Evolutionary conservation across 2,329 filamentous ascomycete genomes (phyloP), one percentile per base, ranked within the genome.

Genomic region (Pezizomycotina sp.): DNA sequence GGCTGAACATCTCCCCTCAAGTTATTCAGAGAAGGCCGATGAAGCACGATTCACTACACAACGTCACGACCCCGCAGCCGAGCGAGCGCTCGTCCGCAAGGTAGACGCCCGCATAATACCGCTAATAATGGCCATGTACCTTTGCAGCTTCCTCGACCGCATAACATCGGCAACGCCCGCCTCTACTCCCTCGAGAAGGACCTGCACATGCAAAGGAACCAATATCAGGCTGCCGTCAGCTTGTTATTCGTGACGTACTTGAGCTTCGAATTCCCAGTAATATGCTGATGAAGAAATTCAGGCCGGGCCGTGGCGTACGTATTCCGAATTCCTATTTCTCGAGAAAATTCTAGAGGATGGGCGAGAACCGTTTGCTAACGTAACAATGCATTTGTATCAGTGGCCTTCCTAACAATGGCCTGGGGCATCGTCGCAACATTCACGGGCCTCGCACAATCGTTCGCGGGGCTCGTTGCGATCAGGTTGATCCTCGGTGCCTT

Each of bases 111-210:
- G 67, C 50, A 62, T 80, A 15, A 64, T 80, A 8, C 75, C 75
- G 2, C 59, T 78, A 12, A 61, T 78, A 5, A 77, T 77, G 68
- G 54, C 68, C 5, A 56, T 78, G 10, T 86, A 86, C 53, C 62
- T 83, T 9, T 71, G 83, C 47, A 77, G 72, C 47, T 84, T 83
- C 53, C 58, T 84, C 6, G 78, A 82, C 52, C 64, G 77, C 56
- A 73, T 78, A 34, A 81, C 52, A 81, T 82, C 45, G 73, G 74
- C 34, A 79, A 79, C 58, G 74, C 74, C 10, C 62, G 67, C 4
- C 61, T 79, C 3, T 77, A 76, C 48, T 63, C 65, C 1, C 49
- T 82, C 30, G 69, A 77, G 53, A n/a, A 63, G 34, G 74, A 78
- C 46, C 61, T 80, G 3, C 60, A 63, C 9, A 57, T 82, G 42